Evolutionary conservation across 192 early-diverging fungal species (phyloP).

Genomic region (Entomortierella lignicola): DNA sequence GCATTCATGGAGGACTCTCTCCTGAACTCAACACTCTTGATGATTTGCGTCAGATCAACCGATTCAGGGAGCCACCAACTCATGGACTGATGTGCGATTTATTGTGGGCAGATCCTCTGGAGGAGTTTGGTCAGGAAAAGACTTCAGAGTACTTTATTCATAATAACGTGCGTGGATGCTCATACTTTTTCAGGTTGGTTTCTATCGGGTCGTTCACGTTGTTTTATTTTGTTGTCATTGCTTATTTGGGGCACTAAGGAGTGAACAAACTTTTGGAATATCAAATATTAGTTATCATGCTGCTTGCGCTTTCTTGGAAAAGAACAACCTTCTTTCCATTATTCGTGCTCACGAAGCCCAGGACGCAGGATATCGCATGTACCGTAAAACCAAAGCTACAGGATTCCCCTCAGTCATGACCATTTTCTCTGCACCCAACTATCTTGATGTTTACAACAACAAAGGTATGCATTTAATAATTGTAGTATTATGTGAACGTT

Average conservation of each 20-base stretch:
- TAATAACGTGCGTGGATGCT: constrained; percentile 95
- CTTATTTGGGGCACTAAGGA: background rate
- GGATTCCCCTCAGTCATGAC: constrained; percentile 98
- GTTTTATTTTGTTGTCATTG: background rate
- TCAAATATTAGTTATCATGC: constrained; percentile 79
- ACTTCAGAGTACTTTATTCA: constrained; percentile 90
- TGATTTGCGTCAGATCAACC: constrained; percentile 89
- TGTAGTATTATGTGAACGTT: background rate
- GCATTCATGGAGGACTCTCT: constrained; percentile 95
- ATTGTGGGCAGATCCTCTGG: constrained; percentile 94
- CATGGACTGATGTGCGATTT: constrained; percentile 97
- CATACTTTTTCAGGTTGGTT: constrained; percentile 88
- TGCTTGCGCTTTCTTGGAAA: constrained; percentile 92
- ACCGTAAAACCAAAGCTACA: constrained; percentile 91
- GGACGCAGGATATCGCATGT: constrained; percentile 97
- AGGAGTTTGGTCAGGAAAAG: constrained; percentile 97
- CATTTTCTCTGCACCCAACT: constrained; percentile 98
- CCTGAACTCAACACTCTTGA: constrained; percentile 94
- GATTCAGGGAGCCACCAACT: constrained; percentile 93
- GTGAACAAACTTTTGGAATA: background rate
- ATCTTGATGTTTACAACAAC: constrained; percentile 98
- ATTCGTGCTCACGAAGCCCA: constrained; percentile 99
- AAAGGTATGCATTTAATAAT: constrained; percentile 62
- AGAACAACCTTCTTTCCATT: constrained; percentile 93
- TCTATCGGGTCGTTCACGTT: no score